Evolutionary conservation across 305 asterid genomes (phyloP).

Genomic region (Rubia occidens): DNA sequence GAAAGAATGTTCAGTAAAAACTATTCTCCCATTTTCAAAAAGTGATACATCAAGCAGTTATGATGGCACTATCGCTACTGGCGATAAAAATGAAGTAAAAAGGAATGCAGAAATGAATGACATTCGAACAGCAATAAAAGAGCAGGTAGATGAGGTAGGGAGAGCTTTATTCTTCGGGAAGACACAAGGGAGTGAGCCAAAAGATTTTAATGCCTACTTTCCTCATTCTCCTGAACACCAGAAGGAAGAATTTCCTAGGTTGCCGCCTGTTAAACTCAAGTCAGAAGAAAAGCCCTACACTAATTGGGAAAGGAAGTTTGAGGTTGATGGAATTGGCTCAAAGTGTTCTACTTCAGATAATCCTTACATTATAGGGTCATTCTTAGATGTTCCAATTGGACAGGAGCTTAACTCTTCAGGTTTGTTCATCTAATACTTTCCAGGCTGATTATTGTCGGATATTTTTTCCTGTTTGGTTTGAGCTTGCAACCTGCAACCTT

Average conservation of each 20-base stretch:
- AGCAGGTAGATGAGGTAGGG: slow-evolving; percentile 82
- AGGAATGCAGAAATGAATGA: slow-evolving; percentile 45
- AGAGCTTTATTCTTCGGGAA: slow-evolving; percentile 64
- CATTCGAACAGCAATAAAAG: slow-evolving; percentile 57
- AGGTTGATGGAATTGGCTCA: slow-evolving; percentile 58
- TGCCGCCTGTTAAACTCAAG: slow-evolving; percentile 84
- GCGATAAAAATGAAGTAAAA: slow-evolving; percentile 55
- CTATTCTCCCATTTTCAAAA: slow-evolving; percentile 53
- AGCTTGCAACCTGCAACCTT: slow-evolving; percentile 14
- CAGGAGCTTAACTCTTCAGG: slow-evolving; percentile 78
- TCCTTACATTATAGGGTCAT: slow-evolving; percentile 71
- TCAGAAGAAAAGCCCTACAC: slow-evolving; percentile 74
- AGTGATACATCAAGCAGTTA: slow-evolving; percentile 62
- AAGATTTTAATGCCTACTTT: slow-evolving; percentile 44
- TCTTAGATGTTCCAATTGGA: slow-evolving; percentile 87
- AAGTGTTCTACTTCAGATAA: slow-evolving; percentile 54
- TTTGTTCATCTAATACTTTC: slow-evolving; percentile 20
- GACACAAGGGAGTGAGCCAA: slow-evolving; percentile 42
- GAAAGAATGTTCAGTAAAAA: slow-evolving; percentile 69
- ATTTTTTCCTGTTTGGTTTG: background rate
- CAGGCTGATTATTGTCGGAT: background rate
- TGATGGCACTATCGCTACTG: slow-evolving; percentile 29
- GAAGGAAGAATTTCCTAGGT: slow-evolving; percentile 87
- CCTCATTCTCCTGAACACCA: slow-evolving; percentile 47
- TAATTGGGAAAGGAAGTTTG: slow-evolving; percentile 82